Evolutionary conservation across 305 asterid genomes (phyloP), one percentile per base, ranked within the genome.

Genomic region (Fraxinus floribunda): DNA sequence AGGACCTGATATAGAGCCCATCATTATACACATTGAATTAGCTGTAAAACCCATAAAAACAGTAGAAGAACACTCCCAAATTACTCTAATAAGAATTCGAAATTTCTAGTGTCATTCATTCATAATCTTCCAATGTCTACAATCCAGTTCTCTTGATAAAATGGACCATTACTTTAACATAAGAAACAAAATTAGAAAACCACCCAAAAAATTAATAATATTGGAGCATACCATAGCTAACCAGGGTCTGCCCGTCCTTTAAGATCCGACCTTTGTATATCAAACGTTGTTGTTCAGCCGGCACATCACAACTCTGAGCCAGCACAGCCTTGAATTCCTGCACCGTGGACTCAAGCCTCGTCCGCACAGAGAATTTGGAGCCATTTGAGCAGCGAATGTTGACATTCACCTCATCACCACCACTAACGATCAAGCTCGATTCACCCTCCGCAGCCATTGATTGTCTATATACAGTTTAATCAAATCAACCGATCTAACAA

Each of bases 221-320:
- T 9, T 64, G 73, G 73, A 10, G 70, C 76, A 44, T 89, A 92
- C 94, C 94, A 82, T 89, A 91, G 89, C 92, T 91, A 81, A 76
- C 83, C 76, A 92, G 92, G 88, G 95, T 89, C 85, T 89, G 94
- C 85, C 90, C 97, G 66, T 92, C 95, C 91, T 92, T 93, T 82
- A 93, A 81, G 88, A 93, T 88, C 88, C 95, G 93, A 8, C 97
- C 97, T 49, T 91, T 93, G 79, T 90, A 91, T 84, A 91, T 91
- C 89, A 93, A 75, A 80, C 94, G 88, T 90, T 91, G 97, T 82
- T 90, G 94, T 30, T 89, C 90, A 76, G 95, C 88, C 0, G 95
- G 91, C 22, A 93, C 90, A 74, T 93, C 97, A 82, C 94, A 87
- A 71, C 85, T 91, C 87, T 81, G 91, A 38, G 94, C 90, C 87